phyloP scores from a whole-genome alignment of 345 rosid species.

The Salix purpurea region DNA sequence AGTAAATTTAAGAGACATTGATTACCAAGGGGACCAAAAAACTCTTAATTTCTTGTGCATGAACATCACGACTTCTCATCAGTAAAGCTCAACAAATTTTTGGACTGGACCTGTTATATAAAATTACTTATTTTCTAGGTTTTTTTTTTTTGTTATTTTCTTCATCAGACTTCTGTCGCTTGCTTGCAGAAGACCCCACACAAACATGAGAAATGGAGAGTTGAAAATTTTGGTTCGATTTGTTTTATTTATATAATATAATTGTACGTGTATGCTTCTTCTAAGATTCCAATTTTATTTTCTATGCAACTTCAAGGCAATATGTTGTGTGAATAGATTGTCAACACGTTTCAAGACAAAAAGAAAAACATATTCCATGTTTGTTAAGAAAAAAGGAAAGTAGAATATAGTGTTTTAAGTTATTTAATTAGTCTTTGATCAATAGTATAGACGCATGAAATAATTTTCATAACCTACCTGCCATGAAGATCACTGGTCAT shows the following conservation, averaged over 20 bases:
- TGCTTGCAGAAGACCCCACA: not conserved
- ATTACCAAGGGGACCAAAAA: not conserved
- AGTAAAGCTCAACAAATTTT: not conserved
- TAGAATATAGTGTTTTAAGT: not conserved
- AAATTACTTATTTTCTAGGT: not conserved
- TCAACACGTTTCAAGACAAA: constrained; percentile 19
- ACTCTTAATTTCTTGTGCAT: constrained; percentile 15
- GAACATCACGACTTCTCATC: constrained; percentile 23
- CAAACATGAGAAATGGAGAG: not conserved
- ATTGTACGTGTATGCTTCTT: not conserved
- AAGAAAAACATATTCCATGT: not conserved
- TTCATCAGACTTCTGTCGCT: not conserved
- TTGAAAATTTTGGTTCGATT: not conserved
- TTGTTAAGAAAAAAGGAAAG: not conserved
- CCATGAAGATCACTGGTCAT: constrained; percentile 1
- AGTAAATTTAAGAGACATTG: not conserved
- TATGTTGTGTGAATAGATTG: not conserved
- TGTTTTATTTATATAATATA: not conserved
- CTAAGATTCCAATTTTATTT: not conserved
- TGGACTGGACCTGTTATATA: not conserved
- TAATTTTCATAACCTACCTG: not conserved
- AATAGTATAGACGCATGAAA: not conserved
- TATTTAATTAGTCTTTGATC: not conserved
- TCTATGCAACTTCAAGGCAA: constrained; percentile 13
- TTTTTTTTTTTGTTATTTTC: not conserved